Percentiles rank a stretch among this genome's conserved stretches.
Evolutionary conservation across 2,329 filamentous ascomycete species (phyloP).

Genomic region (Mycogone perniciosa): DNA sequence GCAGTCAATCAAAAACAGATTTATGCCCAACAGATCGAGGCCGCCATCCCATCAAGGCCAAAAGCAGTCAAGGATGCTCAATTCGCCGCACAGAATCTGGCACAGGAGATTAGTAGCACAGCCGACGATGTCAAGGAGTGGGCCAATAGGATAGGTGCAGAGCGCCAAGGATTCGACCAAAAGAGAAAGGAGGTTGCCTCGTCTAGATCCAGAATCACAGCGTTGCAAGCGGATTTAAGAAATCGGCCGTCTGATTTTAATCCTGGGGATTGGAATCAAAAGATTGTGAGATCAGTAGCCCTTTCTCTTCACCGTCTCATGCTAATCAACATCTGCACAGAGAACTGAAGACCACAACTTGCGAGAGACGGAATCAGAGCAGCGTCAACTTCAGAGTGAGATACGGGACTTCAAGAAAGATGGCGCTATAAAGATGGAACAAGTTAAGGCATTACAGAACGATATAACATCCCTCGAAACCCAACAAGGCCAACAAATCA

Average conservation of each 20-base stretch:
- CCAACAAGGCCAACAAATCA: conserved; percentile 66
- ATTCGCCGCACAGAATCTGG: conserved; percentile 38
- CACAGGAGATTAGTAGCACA: conserved; percentile 30
- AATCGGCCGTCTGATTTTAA: conserved; percentile 63
- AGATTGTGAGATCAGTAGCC: conserved; percentile 50
- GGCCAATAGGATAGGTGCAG: conserved; percentile 40
- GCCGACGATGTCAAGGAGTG: conserved; percentile 38
- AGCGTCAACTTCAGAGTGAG: conserved; percentile 32
- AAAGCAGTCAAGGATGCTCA: conserved; percentile 50
- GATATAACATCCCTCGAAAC: conserved; percentile 61
- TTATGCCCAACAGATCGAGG: conserved; percentile 55
- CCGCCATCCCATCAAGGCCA: conserved; percentile 49
- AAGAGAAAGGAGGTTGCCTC: conserved; percentile 47
- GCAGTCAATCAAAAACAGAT: conserved; percentile 63
- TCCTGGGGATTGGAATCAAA: conserved; percentile 61
- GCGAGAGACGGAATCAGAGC: conserved; percentile 44
- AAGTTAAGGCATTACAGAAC: conserved; percentile 33
- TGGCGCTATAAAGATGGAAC: conserved; percentile 34
- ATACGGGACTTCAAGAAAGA: conserved; percentile 36
- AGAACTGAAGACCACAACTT: conserved; percentile 53
- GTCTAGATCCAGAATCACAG: conserved; percentile 52
- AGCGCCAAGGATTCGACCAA: conserved; percentile 41
- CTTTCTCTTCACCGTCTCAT: neutral
- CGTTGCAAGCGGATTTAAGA: conserved; percentile 56
- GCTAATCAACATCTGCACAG: conserved; percentile 28